Base-by-base conservation (phyloP, 345 rosid genomes). In the Salix purpurea region DNA sequence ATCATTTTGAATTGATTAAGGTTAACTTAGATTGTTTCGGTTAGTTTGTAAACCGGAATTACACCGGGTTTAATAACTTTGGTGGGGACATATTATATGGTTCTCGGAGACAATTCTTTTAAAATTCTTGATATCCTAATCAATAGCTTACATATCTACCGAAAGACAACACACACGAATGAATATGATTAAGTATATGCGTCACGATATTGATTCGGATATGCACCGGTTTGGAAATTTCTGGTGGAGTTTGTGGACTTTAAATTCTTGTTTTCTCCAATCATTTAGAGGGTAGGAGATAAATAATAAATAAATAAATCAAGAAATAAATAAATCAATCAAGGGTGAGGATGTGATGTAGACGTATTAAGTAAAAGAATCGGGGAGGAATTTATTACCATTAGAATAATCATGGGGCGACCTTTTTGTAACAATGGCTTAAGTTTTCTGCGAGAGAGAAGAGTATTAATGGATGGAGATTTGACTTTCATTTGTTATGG, bases 401-500 rank as follows among this genome's bases (percentile, higher is more conserved):
- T 67, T 9, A 19, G 65, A 28, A 24, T 61, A 28, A 9, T 7
- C 46, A 66, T 4, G 69, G 44, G 15, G 6, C 69, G 23, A 66
- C 69, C 37, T 65, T 65, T 32, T 34, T 19, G n/a, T 18, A 5
- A 14, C 69, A 34, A 34, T 30, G 39, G 36, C 16, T 65, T 30
- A 65, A 5, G 14, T 79, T 67, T 73, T 69, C 72, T 68, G 66
- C 9, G 71, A 71, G 62, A 50, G 80, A 73, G 74, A 30, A 76
- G 34, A 70, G 72, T 23, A 16, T 39, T 23, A 56, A 52, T 65
- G 62, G 58, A 19, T 4, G 60, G 69, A 67, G 68, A 54, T 67
- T 84, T 80, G 77, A 76, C 82, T 80, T 75, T 30, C 6, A 21
- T 11, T 54, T 39, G 11, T 74, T 9, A 36, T 15, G 69, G 84